Percentiles rank a stretch among this genome's conserved stretches.
Evolutionary conservation across 2,329 filamentous ascomycete genomes (phyloP).

Genomic region (Ophiostoma quercus): DNA sequence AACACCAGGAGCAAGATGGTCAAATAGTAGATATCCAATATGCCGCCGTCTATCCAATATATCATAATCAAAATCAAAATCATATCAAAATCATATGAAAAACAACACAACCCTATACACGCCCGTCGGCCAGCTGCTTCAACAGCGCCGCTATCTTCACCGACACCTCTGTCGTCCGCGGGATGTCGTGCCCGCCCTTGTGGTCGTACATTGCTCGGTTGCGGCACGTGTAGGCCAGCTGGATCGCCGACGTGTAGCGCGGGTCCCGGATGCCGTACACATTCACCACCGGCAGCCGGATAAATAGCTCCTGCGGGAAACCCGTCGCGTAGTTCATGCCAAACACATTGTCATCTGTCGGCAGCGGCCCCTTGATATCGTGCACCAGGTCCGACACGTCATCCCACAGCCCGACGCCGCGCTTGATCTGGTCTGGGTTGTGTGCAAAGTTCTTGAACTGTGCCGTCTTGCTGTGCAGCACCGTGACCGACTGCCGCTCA

Average conservation of each 20-base stretch:
- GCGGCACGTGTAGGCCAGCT: constrained; percentile 36
- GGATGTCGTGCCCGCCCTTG: constrained; percentile 38
- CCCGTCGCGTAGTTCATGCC: constrained; percentile 35
- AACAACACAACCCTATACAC: not conserved
- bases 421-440: constrained; percentile 31
- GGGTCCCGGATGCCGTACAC: constrained; percentile 38
- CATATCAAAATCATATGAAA: not conserved
- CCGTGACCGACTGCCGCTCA: constrained; percentile 29
- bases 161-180: constrained; percentile 35
- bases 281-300: constrained; percentile 37
- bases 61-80: not conserved
- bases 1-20: no score
- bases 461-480: constrained; percentile 31
- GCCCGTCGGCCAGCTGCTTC: constrained; percentile 26
- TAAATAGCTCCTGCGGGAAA: constrained; percentile 33
- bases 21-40: not conserved
- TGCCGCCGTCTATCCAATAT: not conserved
- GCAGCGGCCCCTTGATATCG: constrained; percentile 30
- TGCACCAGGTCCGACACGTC: constrained; percentile 34
- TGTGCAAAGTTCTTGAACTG: constrained; percentile 30
- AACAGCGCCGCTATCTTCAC: constrained; percentile 33
- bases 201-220: constrained; percentile 35
- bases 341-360: constrained; percentile 33
- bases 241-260: constrained; percentile 35
- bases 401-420: constrained; percentile 35